Evolutionary conservation across 1,139 yeast species (phyloP).

Genomic region (Cylindricascospora bacillispora): DNA sequence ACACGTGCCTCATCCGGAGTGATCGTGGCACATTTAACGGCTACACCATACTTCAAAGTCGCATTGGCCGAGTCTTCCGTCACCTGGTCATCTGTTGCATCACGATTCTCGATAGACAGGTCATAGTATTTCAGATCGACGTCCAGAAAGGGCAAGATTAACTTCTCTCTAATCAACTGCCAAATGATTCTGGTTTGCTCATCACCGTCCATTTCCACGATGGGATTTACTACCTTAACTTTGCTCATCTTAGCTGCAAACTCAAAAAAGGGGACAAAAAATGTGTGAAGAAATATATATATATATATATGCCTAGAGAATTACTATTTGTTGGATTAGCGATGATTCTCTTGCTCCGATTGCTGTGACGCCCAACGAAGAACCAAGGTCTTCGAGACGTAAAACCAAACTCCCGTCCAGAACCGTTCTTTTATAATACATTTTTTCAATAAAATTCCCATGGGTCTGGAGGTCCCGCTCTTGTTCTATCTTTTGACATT

Average conservation of each 20-base stretch:
- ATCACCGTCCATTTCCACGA: conserved; percentile 93
- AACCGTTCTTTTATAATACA: too few species aligned
- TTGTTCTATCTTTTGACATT: too few species aligned
- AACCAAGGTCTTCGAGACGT: too few species aligned
- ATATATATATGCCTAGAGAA: too few species aligned
- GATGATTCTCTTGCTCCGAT: too few species aligned
- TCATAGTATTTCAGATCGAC: conserved; percentile 86
- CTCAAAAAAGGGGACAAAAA: too few species aligned
- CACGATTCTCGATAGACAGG: conserved; percentile 73
- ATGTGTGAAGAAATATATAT: too few species aligned
- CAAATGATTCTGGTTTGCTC: conserved; percentile 90
- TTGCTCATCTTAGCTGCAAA: conserved; percentile 31
- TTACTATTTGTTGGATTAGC: too few species aligned
- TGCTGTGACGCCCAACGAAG: too few species aligned
- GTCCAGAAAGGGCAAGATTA: conserved; percentile 72
- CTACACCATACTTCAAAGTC: conserved; percentile 75
- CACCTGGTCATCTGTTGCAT: conserved; percentile 73
- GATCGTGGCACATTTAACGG: conserved; percentile 91
- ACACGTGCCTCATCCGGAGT: conserved; percentile 95
- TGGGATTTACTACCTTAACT: conserved; percentile 72
- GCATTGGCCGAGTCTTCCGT: conserved; percentile 86
- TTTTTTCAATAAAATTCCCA: too few species aligned
- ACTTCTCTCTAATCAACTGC: conserved; percentile 69
- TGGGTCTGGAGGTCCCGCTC: too few species aligned
- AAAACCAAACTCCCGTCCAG: too few species aligned